Base-by-base conservation (phyloP, 495 filamentous ascomycete species). In the Podospora pseudoanserina region DNA sequence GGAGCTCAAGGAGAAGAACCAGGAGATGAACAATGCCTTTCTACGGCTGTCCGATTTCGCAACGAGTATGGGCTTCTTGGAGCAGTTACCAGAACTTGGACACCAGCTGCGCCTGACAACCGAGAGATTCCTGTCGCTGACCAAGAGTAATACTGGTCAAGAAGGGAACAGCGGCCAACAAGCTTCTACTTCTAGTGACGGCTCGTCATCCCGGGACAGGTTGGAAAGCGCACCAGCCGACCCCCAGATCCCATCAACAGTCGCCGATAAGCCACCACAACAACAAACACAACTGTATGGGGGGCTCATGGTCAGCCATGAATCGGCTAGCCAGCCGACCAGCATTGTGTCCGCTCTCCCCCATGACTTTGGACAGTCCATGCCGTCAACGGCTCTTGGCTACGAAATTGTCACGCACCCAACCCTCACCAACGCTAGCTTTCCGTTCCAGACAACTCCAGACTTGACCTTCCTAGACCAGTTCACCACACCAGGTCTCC, bases 11-110 rank as follows among this genome's bases (percentile, higher is more conserved):
- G 79, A 81, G 5, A 83, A 86, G 2, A 89, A 93, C 67, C 86
- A 90, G 70, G 85, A 90, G 67, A 91, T 96, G 87, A 90, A 88
- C 76, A 87, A 84, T 63, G 84, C 87, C 0, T 93, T 95, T 65
- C 79, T 89, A 60, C 81, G 84, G n/a, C 87, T 94, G 39, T 87
- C 89, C 63, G 87, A 93, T 65, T 85, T 81, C 44, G 83, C 80
- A 5, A 69, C 81, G 69, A 57, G 79, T 82, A 73, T 81, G 80
- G 78, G 83, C 69, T 49, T 89, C 72, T 58, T 87, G 71, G 60
- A 84, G 76, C 68, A 76, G 78, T 73, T 78, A 68, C 83, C 85
- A n/a, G 84, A 85, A 28, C 81, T 86, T 66, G 79, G 77, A 49
- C 79, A 78, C 30, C 82, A 84, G 44, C 79, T 86, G 26, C 79